Conservation (phyloP, 768 basidiomycete species). For the Kwoniella heveanensis region DNA sequence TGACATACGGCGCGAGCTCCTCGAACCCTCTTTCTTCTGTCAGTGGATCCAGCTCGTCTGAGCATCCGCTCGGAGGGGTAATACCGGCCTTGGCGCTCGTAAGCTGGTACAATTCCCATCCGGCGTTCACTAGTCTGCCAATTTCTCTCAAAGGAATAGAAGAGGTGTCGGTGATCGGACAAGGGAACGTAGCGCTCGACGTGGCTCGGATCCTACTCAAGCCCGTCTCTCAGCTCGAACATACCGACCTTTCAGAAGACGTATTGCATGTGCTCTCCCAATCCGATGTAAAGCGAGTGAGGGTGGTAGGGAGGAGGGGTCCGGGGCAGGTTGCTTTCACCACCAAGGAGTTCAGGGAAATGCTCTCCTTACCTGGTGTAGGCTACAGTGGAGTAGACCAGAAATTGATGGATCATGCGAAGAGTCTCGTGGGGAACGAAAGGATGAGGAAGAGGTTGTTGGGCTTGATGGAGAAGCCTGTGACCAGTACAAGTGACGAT, state of each 20-base stretch:
- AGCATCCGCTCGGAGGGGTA: conserved; percentile 59
- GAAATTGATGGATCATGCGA: conserved; percentile 44
- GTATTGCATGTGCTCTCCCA: conserved; percentile 70
- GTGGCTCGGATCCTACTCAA: conserved; percentile 86
- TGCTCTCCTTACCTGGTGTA: conserved; percentile 68
- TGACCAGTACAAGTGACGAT: conserved; percentile 9
- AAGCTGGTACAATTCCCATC: conserved; percentile 96
- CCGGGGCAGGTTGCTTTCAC: conserved; percentile 88
- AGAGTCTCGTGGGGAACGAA: conserved; percentile 47
- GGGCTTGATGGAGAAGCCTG: conserved; percentile 53
- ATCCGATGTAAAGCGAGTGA: conserved; percentile 72
- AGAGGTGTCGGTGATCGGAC: conserved; percentile 84
- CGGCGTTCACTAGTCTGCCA: conserved; percentile 67
- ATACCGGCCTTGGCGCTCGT: conserved; percentile 80
- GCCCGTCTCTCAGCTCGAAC: conserved; percentile 63
- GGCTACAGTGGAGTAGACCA: conserved; percentile 56
- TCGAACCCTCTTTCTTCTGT: conserved; percentile 61
- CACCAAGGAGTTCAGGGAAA: conserved; percentile 87
- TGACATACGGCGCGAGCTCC: conserved; percentile 81
- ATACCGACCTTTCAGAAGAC: conserved; percentile 75
- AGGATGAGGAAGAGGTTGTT: conserved; percentile 57
- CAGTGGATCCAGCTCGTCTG: conserved; percentile 60
- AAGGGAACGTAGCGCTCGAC: conserved; percentile 93
- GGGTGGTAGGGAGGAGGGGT: conserved; percentile 81
- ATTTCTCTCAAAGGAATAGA: conserved; percentile 63